Percentiles rank a stretch among this genome's conserved stretches.
phyloP scores from a whole-genome alignment of 1,284 basidiomycete genomes.

The Rhizopogon parksii region DNA sequence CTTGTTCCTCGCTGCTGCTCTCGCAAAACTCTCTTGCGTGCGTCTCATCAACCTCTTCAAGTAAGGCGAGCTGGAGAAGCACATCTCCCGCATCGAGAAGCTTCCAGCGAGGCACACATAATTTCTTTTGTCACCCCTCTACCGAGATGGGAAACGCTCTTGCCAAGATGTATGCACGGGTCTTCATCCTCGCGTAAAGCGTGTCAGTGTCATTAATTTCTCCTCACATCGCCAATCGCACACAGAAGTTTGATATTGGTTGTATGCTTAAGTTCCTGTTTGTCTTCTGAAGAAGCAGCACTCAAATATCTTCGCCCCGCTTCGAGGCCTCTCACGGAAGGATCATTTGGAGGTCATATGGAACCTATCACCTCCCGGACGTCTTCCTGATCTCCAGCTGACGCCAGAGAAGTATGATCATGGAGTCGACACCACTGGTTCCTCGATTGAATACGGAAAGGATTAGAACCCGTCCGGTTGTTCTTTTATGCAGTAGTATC shows the following conservation, averaged over 20 bases:
- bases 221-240: constrained; percentile 30
- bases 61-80: constrained; percentile 20
- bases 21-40: constrained; percentile 26
- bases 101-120: constrained; percentile 19
- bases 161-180: constrained; percentile 21
- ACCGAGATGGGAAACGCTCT: constrained; percentile 21
- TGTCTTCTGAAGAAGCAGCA: too few species aligned
- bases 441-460: too few species aligned
- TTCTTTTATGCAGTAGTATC: too few species aligned
- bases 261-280: too few species aligned
- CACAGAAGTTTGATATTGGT: constrained; percentile 29
- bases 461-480: too few species aligned
- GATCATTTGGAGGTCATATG: too few species aligned
- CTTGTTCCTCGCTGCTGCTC: constrained; percentile 28
- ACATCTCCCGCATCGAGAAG: constrained; percentile 23
- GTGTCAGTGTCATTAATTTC: constrained; percentile 31
- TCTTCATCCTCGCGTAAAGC: constrained; percentile 16
- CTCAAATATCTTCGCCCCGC: too few species aligned
- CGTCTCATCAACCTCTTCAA: constrained; percentile 23
- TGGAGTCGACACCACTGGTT: too few species aligned
- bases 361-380: too few species aligned
- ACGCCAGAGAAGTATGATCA: too few species aligned
- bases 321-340: too few species aligned
- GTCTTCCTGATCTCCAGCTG: too few species aligned
- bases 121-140: constrained; percentile 17